phyloP scores from a whole-genome alignment of 495 filamentous ascomycete genomes.

The Daldinia childiae region DNA sequence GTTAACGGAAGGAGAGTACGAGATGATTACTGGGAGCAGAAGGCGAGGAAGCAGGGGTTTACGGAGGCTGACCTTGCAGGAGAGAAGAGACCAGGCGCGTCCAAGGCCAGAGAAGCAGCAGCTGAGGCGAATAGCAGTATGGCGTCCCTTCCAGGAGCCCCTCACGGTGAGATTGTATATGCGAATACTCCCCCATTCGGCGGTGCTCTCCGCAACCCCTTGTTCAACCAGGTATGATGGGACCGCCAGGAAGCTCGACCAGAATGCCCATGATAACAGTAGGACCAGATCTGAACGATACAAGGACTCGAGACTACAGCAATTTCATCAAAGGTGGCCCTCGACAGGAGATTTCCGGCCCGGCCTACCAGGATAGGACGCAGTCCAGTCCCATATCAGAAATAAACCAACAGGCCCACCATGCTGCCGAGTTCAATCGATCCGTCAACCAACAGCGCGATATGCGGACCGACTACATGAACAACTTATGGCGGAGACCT shows the following conservation, averaged over 20 bases:
- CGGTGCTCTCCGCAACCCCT: slow-evolving; percentile 70
- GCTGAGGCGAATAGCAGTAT: slow-evolving; percentile 64
- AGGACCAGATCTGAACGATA: slow-evolving; percentile 78
- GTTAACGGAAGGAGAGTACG: slow-evolving; percentile 87
- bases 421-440: slow-evolving; percentile 92
- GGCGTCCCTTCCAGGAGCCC: slow-evolving; percentile 60
- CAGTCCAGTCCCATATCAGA: slow-evolving; percentile 83
- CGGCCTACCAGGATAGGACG: slow-evolving; percentile 86
- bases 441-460: slow-evolving; percentile 76
- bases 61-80: slow-evolving; percentile 96
- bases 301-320: slow-evolving; percentile 81
- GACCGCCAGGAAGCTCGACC: slow-evolving; percentile 68
- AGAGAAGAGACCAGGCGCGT: slow-evolving; percentile 92
- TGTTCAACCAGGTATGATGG: slow-evolving; percentile 75
- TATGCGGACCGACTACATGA: slow-evolving; percentile 77
- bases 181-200: slow-evolving; percentile 74
- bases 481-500: slow-evolving; percentile 78
- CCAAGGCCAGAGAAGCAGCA: slow-evolving; percentile 86
- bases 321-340: slow-evolving; percentile 77
- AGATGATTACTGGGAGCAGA: slow-evolving; percentile 98
- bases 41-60: slow-evolving; percentile 96
- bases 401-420: slow-evolving; percentile 85
- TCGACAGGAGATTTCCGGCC: slow-evolving; percentile 88
- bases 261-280: slow-evolving; percentile 88
- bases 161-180: slow-evolving; percentile 83